Evolutionary conservation across 2,329 filamentous ascomycete genomes (phyloP).

Genomic region (Cladosporium colombiae): DNA sequence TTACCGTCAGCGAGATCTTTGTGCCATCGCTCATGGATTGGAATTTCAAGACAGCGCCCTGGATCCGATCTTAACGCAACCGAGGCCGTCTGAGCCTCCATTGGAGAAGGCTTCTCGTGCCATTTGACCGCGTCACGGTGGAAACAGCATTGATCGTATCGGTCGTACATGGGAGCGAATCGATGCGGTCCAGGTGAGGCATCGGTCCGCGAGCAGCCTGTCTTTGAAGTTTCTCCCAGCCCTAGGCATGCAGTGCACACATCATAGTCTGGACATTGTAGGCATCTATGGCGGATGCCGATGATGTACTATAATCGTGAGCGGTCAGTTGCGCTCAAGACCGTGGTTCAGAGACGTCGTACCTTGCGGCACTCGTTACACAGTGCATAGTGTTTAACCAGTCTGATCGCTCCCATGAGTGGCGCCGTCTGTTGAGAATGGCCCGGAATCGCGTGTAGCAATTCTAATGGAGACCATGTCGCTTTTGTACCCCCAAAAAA

Average conservation of each 20-base stretch:
- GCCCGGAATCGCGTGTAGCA: too few species aligned
- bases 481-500: too few species aligned
- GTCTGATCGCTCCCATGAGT: too few species aligned
- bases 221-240: rapidly evolving
- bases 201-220: background rate
- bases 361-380: too few species aligned
- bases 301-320: background rate
- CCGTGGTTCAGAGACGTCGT: too few species aligned
- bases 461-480: too few species aligned
- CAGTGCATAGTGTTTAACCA: too few species aligned
- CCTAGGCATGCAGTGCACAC: background rate
- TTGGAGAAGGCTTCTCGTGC: background rate
- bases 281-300: background rate
- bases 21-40: background rate
- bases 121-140: background rate
- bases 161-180: background rate
- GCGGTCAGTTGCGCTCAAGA: too few species aligned
- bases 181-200: background rate
- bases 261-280: background rate
- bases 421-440: too few species aligned
- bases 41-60: background rate
- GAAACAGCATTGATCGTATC: background rate
- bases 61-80: rapidly evolving
- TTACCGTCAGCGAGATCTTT: background rate
- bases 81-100: background rate